Evolutionary conservation across 2,329 filamentous ascomycete species (phyloP).

Genomic region (Fusarium torulosum): DNA sequence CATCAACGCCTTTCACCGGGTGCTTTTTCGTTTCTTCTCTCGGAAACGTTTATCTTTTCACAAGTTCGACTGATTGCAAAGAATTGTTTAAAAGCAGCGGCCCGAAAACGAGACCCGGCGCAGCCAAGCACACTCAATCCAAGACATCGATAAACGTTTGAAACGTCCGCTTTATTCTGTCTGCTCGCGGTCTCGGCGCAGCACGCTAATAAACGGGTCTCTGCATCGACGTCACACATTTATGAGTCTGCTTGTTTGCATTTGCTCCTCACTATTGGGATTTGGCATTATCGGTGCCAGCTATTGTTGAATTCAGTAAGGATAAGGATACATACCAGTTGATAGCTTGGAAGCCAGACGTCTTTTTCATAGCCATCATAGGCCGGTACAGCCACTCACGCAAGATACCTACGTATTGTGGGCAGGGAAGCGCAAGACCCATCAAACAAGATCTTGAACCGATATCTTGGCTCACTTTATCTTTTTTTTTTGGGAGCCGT

Average conservation of each 20-base stretch:
- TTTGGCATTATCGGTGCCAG: conserved; percentile 1
- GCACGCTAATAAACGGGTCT: conserved; percentile 20
- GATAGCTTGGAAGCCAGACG: not conserved
- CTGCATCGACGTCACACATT: conserved; percentile 28
- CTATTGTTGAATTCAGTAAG: conserved; percentile 5
- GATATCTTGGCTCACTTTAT: conserved; percentile 23
- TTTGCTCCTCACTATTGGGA: conserved; percentile 12
- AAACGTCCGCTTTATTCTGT: conserved; percentile 6
- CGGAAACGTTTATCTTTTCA: not conserved
- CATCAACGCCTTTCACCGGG: conserved; percentile 6
- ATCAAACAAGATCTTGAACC: not conserved
- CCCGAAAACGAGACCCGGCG: conserved; percentile 10
- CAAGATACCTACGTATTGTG: not conserved
- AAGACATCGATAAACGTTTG: conserved; percentile 22
- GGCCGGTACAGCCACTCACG: not conserved
- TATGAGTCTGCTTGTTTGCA: conserved; percentile 10
- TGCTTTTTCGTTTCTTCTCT: not conserved
- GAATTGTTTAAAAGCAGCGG: conserved; percentile 3
- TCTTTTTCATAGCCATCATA: not conserved
- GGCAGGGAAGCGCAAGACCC: not conserved
- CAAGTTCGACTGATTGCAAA: conserved; percentile 7
- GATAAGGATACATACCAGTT: conserved; percentile 25
- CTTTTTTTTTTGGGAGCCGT: conserved; percentile 37
- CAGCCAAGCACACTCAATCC: conserved; percentile 5
- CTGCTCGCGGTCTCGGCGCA: conserved; percentile 15